Evolutionary conservation across 1,284 basidiomycete species (phyloP), one percentile per base, ranked within the genome.

Genomic region (Puccinia horiana): DNA sequence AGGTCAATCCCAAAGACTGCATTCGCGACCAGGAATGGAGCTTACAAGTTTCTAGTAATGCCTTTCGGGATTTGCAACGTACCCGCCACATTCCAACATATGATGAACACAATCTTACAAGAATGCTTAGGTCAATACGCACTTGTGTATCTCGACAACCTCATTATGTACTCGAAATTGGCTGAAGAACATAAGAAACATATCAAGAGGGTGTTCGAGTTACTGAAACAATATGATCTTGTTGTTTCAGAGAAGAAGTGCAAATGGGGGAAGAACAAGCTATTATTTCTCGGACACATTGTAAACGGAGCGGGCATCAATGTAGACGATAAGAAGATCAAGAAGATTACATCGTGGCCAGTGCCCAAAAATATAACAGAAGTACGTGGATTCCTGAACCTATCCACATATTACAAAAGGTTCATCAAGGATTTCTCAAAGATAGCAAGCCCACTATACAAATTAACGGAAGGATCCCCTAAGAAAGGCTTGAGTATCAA

Each of bases 321-420:
- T 52, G 37, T 35, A 4, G 49, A 75, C 14, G 18, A 42, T 4
- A 32, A 75, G 32, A 75, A 75, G 23, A 54, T 75, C 2, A n/a
- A 75, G 6, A 58, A 58, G 29, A 58, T 58, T 6, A 37, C 11
- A 6, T 8, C 9, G 6, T 75, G 42, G 72, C 72, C 29, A 1
- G 20, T 35, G 3, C 72, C 72, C 1, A 32, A 20, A 12, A 75
- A 75, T 35, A 52, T 75, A 5, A 52, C 72, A 56, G 42, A 75
- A 18, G 72, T 75, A 23, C 18, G 49, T 26, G 72, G 72, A n/a
- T 75, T 75, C 37, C 32, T 75, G 1, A 75, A 75, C 23, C 49
- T 75, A 2, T 49, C 42, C 26, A 75, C 49, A 16, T 75, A 75
- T 18, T 75, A 75, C 35, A 75, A 75, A 37, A 47, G 47, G 2